Conservation (phyloP, 2,329 filamentous ascomycete genomes). For the Colletotrichum tabaci region DNA sequence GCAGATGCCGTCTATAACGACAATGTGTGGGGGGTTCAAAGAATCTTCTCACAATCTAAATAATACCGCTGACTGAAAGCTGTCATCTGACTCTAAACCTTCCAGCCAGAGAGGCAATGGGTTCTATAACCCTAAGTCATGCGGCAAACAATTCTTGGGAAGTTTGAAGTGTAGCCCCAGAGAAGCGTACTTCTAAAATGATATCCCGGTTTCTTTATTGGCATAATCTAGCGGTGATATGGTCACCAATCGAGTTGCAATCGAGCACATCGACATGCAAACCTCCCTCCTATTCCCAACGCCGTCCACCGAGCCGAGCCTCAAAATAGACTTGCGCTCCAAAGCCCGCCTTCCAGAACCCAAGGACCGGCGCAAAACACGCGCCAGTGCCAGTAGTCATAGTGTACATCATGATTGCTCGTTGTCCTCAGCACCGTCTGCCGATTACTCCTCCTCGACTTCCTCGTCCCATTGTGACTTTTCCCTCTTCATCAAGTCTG, state of each 20-base stretch:
- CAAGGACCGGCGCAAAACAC: slow-evolving; percentile 14
- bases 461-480: slow-evolving; percentile 87
- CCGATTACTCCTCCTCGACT: slow-evolving; percentile 73
- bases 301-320: slow-evolving; percentile 22
- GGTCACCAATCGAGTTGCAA: slow-evolving; percentile 8
- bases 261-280: slow-evolving; percentile 7
- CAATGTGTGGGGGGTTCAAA: too few species aligned
- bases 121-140: not conserved
- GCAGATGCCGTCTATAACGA: too few species aligned
- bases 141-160: not conserved
- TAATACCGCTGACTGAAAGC: not conserved
- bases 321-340: slow-evolving; percentile 11
- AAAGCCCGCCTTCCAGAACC: slow-evolving; percentile 15
- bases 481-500: slow-evolving; percentile 80
- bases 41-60: not conserved
- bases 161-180: not conserved
- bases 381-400: slow-evolving; percentile 28
- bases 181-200: slow-evolving; percentile 1
- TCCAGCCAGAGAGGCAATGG: not conserved
- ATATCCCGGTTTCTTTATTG: slow-evolving; percentile 19
- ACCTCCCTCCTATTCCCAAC: slow-evolving; percentile 29
- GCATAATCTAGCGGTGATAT: not conserved
- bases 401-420: slow-evolving; percentile 16
- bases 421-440: not conserved
- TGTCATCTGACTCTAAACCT: not conserved